These are phyloP conservation scores for Peniophora sp. DNA, from an alignment of 1,284 basidiomycete species.

Conservation along the genomic window DNA sequence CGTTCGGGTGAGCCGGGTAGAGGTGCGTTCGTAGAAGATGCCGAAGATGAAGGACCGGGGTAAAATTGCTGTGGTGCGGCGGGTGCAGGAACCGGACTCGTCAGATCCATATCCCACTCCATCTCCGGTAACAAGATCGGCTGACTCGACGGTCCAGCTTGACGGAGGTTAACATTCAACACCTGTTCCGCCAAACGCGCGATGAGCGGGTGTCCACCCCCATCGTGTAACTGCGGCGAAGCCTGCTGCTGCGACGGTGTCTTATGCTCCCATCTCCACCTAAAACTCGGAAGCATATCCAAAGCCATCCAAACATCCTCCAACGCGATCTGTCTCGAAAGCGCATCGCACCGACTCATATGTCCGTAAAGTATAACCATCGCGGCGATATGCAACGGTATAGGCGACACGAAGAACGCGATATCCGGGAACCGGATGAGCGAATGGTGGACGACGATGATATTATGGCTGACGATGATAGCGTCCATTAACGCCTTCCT, in stretches of 20 bases:
- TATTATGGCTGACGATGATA: constrained; percentile 76
- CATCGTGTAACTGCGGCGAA: constrained; percentile 33
- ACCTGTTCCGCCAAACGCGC: constrained; percentile 71
- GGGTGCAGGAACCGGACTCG: constrained; percentile 8
- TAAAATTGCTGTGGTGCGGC: not conserved
- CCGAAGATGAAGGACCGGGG: not conserved
- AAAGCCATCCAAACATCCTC: constrained; percentile 79
- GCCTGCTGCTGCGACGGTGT: too few relatives aligned
- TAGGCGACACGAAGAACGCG: constrained; percentile 79
- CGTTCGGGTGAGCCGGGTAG: not conserved
- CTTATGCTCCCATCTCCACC: constrained; percentile 82
- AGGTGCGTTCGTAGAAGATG: not conserved
- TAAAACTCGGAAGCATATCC: constrained; percentile 76
- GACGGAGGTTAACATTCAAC: constrained; percentile 57
- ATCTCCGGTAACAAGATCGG: constrained; percentile 57
- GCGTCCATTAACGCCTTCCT: constrained; percentile 69
- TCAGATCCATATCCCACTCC: constrained; percentile 56
- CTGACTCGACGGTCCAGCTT: constrained; percentile 47
- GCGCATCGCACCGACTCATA: constrained; percentile 64
- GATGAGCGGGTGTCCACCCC: constrained; percentile 73
- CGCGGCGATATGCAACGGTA: constrained; percentile 76
- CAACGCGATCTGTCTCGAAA: constrained; percentile 54
- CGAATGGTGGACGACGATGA: constrained; percentile 72
- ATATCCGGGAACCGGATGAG: constrained; percentile 76
- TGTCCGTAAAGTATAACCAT: constrained; percentile 83